These are phyloP conservation scores for Glutinoglossum americanum DNA, from an alignment of 495 filamentous ascomycete species.

Conservation along the genomic window DNA sequence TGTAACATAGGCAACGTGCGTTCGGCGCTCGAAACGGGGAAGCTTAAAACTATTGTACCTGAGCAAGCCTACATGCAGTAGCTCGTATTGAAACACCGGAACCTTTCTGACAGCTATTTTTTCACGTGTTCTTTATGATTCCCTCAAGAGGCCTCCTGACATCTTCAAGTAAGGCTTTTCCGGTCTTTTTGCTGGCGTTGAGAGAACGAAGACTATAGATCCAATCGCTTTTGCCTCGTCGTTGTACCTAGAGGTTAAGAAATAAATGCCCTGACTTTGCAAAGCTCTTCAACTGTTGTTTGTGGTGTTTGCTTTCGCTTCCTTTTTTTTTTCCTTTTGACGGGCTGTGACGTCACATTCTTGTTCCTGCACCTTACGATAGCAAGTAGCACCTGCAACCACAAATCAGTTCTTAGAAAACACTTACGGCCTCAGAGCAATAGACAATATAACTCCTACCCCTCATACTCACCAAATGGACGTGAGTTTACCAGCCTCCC, in stretches of 20 bases:
- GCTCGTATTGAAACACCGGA: background rate
- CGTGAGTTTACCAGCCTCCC: background rate
- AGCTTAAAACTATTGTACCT: slow-evolving; percentile 32
- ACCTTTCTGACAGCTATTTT: background rate
- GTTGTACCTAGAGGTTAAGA: background rate
- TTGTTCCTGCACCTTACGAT: background rate
- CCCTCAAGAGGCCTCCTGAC: background rate
- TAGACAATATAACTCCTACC: too few relatives aligned
- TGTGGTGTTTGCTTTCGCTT: background rate
- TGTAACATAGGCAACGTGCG: slow-evolving; percentile 41
- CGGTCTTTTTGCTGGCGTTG: background rate
- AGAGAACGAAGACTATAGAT: background rate
- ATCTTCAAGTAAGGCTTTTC: background rate
- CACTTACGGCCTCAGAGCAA: too few relatives aligned
- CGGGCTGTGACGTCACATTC: background rate
- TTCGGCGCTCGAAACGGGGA: slow-evolving; percentile 29
- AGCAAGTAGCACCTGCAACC: too few relatives aligned
- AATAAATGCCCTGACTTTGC: background rate
- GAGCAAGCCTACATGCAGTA: slow-evolving; percentile 31
- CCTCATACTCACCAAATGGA: too few relatives aligned
- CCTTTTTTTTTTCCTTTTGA: background rate
- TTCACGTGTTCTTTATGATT: background rate
- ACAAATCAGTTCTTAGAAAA: too few relatives aligned
- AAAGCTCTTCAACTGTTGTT: background rate
- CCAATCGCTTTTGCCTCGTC: background rate